Base-by-base conservation (phyloP, 2,329 filamentous ascomycete species). In the Microthyrium microscopicum region DNA sequence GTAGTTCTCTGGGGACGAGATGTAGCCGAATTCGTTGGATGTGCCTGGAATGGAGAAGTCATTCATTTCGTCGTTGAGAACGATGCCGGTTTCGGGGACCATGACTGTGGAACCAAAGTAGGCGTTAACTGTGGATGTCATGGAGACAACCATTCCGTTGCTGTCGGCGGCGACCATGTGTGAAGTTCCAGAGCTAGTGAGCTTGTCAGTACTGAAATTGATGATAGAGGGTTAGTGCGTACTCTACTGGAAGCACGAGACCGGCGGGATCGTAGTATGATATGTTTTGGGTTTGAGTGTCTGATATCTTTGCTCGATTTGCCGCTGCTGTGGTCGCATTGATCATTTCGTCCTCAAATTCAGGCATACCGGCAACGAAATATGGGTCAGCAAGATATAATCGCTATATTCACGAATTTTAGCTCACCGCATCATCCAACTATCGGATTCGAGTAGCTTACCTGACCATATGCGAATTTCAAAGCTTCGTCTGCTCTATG, bases 401-500 rank as follows among this genome's bases (percentile, higher is more conserved):
- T 37, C 84, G 73, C 56, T 13, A n/a, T 13, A 15, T 11, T 12
- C 6, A 12, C 7, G 33, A 15, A 34, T 13, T 28, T 20, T 5
- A 12, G 8, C 3, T 3, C 2, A 15, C 20, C 7, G 20, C 8
- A 5, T n/a, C 3, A 11, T 4, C 17, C 9, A 9, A 33, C 16
- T 29, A 11, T 9, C 9, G 9, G 15, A 33, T 7, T 6, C 13
- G 24, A 25, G 18, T 7, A 24, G 11, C 16, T n/a, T 11, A 41
- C 42, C 34, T 62, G 52, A 22, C 77, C 84, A 50, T 94, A 95
- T 3, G 72, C 84, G 51, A 92, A 95, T 16, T 83, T 70, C 59
- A 93, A 82, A 9, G 84, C 78, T 61, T 95, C 89, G 47, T 83
- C 73, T 42, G 93, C 66, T 11, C 80, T 71, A 54, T 95, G 89